Conservation (phyloP, 1,284 basidiomycete genomes). For the Boletus semigastroideus region DNA sequence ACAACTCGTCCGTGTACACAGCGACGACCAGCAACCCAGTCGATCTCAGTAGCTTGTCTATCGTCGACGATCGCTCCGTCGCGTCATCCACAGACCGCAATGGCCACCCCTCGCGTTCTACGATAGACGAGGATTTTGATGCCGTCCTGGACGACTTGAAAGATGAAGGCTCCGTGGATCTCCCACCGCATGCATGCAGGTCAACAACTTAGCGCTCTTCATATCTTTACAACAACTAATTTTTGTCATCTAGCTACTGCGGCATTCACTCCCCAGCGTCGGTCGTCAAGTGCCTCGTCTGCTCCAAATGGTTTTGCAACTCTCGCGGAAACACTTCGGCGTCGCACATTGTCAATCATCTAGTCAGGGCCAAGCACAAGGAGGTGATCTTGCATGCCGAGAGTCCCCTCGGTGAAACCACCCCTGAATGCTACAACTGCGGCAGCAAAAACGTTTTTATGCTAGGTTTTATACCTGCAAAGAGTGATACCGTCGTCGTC, state of each 20-base stretch:
- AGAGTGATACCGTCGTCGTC: constrained; percentile 98
- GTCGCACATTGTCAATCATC: constrained; percentile 98
- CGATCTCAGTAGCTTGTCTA: constrained; percentile 66
- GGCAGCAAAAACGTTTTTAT: constrained; percentile 99
- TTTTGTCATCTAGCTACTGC: constrained; percentile 72
- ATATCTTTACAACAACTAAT: neutral
- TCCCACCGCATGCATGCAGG: constrained; percentile 94
- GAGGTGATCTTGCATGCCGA: constrained; percentile 97
- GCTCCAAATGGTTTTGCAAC: constrained; percentile 99
- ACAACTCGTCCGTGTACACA: constrained; percentile 84
- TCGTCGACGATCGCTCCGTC: constrained; percentile 53
- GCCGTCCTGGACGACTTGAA: constrained; percentile 85
- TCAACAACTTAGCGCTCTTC: constrained; percentile 39
- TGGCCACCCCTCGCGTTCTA: constrained; percentile 36
- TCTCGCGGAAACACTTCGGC: constrained; percentile 98
- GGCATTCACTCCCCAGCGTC: constrained; percentile 98
- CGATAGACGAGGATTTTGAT: constrained; percentile 82
- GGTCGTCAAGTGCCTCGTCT: constrained; percentile 95
- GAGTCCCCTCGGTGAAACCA: constrained; percentile 93
- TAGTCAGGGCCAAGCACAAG: constrained; percentile 99
- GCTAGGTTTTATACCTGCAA: constrained; percentile 98
- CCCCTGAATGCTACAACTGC: constrained; percentile 98
- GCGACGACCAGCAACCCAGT: constrained; percentile 62
- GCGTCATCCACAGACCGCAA: constrained; percentile 42
- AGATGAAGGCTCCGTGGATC: constrained; percentile 80